A percentile compares a stretch with the other conserved stretches of the same genome.
Evolutionary conservation across 495 filamentous ascomycete species (phyloP).

Genomic region (Xylaria cubensis): DNA sequence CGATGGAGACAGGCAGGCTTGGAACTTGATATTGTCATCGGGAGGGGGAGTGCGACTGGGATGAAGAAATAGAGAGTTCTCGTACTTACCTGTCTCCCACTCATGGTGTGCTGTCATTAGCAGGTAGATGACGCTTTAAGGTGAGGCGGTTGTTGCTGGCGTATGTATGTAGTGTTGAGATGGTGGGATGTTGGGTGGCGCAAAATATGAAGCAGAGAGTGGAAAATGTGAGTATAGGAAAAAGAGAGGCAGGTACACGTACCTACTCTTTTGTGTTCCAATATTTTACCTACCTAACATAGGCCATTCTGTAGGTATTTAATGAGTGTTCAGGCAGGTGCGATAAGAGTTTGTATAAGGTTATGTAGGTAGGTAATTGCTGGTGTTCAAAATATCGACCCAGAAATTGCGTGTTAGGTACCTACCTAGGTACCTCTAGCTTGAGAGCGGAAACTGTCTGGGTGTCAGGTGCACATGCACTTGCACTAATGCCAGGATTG

Average conservation of each 20-base stretch:
- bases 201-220: not conserved
- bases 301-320: not conserved
- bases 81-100: not conserved
- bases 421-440: not conserved
- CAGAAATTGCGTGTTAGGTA: not conserved
- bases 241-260: not conserved
- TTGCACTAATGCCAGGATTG: not conserved
- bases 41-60: not conserved
- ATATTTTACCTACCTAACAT: not conserved
- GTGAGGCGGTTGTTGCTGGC: not conserved
- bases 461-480: not conserved
- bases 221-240: too few species aligned
- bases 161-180: not conserved
- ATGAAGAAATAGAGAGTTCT: not conserved
- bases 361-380: not conserved
- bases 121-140: not conserved
- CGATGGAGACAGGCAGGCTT: not conserved
- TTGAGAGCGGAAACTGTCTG: not conserved
- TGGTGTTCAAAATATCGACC: not conserved
- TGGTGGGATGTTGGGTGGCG: not conserved
- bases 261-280: not conserved
- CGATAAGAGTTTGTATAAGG: not conserved
- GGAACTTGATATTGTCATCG: not conserved
- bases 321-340: not conserved
- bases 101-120: not conserved